Evolutionary conservation across 192 early-diverging fungal species (phyloP).

Genomic region (Glomus cerebriforme): DNA sequence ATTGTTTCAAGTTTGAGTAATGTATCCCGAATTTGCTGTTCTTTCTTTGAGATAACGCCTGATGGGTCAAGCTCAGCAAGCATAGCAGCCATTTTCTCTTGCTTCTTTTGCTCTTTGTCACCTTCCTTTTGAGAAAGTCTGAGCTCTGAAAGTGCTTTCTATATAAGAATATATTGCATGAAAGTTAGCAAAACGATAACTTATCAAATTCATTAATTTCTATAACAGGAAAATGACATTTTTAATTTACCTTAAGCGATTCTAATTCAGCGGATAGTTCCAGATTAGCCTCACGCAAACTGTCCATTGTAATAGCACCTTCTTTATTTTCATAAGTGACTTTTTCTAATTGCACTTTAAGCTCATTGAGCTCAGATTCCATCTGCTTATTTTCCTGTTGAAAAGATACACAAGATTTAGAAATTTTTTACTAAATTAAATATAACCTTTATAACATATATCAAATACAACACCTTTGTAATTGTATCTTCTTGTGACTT

Average conservation of each 20-base stretch:
- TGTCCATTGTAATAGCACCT: slow-evolving; percentile 84
- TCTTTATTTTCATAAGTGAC: slow-evolving; percentile 88
- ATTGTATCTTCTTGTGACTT: slow-evolving; percentile 62
- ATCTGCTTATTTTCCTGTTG: slow-evolving; percentile 73
- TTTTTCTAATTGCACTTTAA: slow-evolving; percentile 87
- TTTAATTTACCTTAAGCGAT: slow-evolving; percentile 39
- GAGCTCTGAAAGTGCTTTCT: slow-evolving; percentile 19
- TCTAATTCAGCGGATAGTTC: slow-evolving; percentile 79
- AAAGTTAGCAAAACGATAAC: not conserved
- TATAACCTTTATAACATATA: too few relatives aligned
- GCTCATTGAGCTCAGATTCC: slow-evolving; percentile 67
- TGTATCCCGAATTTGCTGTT: slow-evolving; percentile 71
- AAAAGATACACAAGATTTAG: not conserved
- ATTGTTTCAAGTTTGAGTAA: slow-evolving; percentile 67
- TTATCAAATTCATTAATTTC: not conserved
- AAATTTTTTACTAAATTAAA: not conserved
- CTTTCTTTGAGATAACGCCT: slow-evolving; percentile 73
- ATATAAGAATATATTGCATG: not conserved
- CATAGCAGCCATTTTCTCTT: slow-evolving; percentile 85
- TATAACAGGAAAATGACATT: not conserved
- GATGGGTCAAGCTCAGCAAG: slow-evolving; percentile 80
- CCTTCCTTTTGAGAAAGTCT: slow-evolving; percentile 50
- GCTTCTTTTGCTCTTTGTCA: slow-evolving; percentile 78
- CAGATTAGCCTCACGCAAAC: slow-evolving; percentile 80
- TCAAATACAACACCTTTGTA: slow-evolving; percentile 28